Conservation (phyloP, 228 moss, liverwort and hornwort species). For the Sphagnum magellanicum region DNA sequence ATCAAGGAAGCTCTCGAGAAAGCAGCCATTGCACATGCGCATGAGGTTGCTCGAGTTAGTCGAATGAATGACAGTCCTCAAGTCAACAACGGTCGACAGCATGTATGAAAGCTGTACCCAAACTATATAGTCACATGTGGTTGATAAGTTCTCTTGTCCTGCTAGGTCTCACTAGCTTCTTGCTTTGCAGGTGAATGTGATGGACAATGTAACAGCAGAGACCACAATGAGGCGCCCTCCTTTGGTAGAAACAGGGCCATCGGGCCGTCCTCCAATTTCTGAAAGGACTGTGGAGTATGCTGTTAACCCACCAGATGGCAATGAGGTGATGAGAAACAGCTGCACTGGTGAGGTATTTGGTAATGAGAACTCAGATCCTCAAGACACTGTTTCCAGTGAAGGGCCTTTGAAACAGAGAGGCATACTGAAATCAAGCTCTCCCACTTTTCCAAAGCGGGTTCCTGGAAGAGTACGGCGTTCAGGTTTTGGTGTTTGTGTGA, state of each 20-base stretch:
- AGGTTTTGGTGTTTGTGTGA: conserved; percentile 58
- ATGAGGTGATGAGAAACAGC: conserved; percentile 46
- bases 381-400: conserved; percentile 18
- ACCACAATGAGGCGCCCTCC: conserved; percentile 31
- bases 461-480: conserved; percentile 27
- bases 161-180: too few relatives aligned
- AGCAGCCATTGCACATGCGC: conserved; percentile 23
- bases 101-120: too few relatives aligned
- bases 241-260: conserved; percentile 34
- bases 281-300: conserved; percentile 41
- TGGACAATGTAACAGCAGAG: conserved; percentile 7
- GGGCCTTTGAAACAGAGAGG: conserved; percentile 3
- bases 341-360: conserved; percentile 40
- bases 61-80: too few relatives aligned
- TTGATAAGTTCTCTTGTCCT: too few relatives aligned
- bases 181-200: too few relatives aligned
- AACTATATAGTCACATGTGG: too few relatives aligned
- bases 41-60: conserved; percentile 16
- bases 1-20: conserved; percentile 30
- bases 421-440: conserved; percentile 45
- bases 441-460: conserved; percentile 37
- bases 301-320: conserved; percentile 37
- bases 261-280: conserved; percentile 14
- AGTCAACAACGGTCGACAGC: too few relatives aligned
- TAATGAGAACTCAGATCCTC: conserved; percentile 66